These are phyloP conservation scores for Saccharomycopsis microspora DNA, from an alignment of 805 yeast genomes.

Conservation along the genomic window DNA sequence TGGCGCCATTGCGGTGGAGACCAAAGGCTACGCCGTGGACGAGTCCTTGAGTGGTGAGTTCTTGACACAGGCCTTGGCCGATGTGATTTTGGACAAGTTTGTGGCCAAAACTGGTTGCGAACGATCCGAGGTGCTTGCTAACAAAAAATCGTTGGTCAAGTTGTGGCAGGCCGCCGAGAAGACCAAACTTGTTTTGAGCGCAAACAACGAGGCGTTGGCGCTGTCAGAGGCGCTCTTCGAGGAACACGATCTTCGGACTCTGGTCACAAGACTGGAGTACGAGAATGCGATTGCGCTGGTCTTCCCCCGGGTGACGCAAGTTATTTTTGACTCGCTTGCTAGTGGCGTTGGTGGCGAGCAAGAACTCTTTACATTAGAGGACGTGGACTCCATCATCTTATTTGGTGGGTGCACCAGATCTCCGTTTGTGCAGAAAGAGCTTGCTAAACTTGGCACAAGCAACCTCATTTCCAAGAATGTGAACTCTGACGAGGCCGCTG, in stretches of 20 bases:
- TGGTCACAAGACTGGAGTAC: conserved; percentile 69
- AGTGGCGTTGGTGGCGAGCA: conserved; percentile 19
- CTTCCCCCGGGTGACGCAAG: conserved; percentile 35
- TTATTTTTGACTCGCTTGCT: conserved; percentile 43
- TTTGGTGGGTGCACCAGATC: conserved; percentile 89
- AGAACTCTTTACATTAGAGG: conserved; percentile 22
- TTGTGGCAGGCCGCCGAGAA: conserved; percentile 79
- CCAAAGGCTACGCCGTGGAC: conserved; percentile 65
- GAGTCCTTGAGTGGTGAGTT: conserved; percentile 63
- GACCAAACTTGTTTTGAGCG: conserved; percentile 78
- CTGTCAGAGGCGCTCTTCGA: conserved; percentile 64
- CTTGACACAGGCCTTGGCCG: conserved; percentile 56
- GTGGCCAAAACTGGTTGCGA: conserved; percentile 25
- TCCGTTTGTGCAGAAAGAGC: conserved; percentile 68
- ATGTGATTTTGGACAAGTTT: conserved; percentile 50
- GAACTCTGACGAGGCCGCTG: conserved; percentile 93
- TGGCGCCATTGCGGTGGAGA: conserved; percentile 37
- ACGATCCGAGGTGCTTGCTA: conserved; percentile 25
- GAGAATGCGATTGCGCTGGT: conserved; percentile 44
- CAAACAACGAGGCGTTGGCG: conserved; percentile 69
- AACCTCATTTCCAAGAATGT: conserved; percentile 66
- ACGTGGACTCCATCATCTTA: conserved; percentile 57
- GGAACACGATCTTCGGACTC: conserved; percentile 63
- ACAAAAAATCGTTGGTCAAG: conserved; percentile 52
- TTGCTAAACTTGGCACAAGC: conserved; percentile 43